phyloP scores from a whole-genome alignment of 2,329 filamentous ascomycete species.

The Lecanoromycetidae sp. region DNA sequence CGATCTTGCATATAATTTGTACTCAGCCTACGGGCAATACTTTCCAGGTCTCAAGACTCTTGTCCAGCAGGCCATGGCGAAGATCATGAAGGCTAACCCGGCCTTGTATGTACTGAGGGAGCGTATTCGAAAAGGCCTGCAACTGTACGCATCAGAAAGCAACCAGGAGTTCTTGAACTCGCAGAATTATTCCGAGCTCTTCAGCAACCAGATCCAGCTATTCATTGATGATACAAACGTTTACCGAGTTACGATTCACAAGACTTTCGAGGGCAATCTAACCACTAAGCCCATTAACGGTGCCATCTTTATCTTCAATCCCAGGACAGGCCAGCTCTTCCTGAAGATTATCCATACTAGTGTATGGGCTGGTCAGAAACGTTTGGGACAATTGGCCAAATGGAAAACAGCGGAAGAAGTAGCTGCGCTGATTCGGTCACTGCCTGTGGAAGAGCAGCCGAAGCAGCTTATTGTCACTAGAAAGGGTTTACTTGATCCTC shows the following conservation, averaged over 20 bases:
- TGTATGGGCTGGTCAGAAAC: conserved; percentile 98
- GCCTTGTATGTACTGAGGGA: conserved; percentile 91
- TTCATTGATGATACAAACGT: conserved; percentile 99
- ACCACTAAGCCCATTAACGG: conserved; percentile 99
- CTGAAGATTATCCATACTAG: conserved; percentile 99
- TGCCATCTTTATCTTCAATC: conserved; percentile 99
- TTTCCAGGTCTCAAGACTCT: conserved; percentile 95
- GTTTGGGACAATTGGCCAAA: conserved; percentile 93
- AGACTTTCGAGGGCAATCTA: conserved; percentile 97
- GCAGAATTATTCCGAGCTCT: conserved; percentile 97
- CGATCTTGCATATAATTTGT: conserved; percentile 94
- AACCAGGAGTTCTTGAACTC: conserved; percentile 99
- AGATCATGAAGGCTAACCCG: conserved; percentile 99
- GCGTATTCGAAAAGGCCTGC: conserved; percentile 95
- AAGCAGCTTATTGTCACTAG: conserved; percentile 97
- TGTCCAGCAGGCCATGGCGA: conserved; percentile 96
- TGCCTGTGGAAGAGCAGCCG: conserved; percentile 95
- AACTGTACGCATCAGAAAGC: conserved; percentile 94
- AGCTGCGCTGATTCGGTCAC: conserved; percentile 83
- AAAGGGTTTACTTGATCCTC: conserved; percentile 90
- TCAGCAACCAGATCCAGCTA: conserved; percentile 96
- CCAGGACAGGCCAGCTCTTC: conserved; percentile 94
- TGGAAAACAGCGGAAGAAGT: conserved; percentile 99
- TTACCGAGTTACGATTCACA: conserved; percentile 98
- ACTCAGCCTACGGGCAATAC: conserved; percentile 96